Base-by-base conservation (phyloP, 768 basidiomycete genomes). In the Strobilomyces echinocephalus region DNA sequence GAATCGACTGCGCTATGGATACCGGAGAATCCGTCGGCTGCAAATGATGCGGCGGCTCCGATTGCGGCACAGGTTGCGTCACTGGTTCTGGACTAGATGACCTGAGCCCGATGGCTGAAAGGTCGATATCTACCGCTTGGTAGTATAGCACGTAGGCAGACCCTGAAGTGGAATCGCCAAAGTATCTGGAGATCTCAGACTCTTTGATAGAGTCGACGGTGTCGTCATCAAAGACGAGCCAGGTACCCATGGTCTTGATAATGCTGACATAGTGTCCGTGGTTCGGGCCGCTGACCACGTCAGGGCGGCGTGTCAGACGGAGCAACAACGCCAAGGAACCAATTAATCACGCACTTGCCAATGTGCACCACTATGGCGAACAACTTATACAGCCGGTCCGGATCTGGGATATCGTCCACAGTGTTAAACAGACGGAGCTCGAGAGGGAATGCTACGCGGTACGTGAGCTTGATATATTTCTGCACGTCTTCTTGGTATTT, bases 291-390 rank as follows among this genome's bases (percentile, higher is more conserved):
- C 95, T 97, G 65, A 46, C 53, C 46, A 28, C 21, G 35, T 46
- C 50, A 61, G 56, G 56, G 49, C 49, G 21, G 18, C 20, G 58
- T 18, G 49, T 67, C 52, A 63, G 52, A 38, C 10, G 33, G 33
- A 42, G 31, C 34, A 49, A 46, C 49, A 43, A 49, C 33, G 28
- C 54, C 31, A 50, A 24, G 38, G 51, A 30, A 40, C 33, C 33
- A 60, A 56, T 51, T 47, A 59, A 67, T 28, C n/a, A 84, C 91
- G 66, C 71, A 95, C 95, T 83, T 89, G 79, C 97, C 97, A 59
- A 99, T 95, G 72, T 99, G 97, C n/a, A 99, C 92, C 33, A 99
- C 95, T 53, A 98, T 91, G 14, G 91, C 94, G 68, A 95, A 97
- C 26, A 99, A 80, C 68, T 91, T 85, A 73, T 97, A 99, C 56